These are phyloP conservation scores for Pseudogymnoascus sp. DNA, from an alignment of 2,329 filamentous ascomycete species.

Conservation along the genomic window DNA sequence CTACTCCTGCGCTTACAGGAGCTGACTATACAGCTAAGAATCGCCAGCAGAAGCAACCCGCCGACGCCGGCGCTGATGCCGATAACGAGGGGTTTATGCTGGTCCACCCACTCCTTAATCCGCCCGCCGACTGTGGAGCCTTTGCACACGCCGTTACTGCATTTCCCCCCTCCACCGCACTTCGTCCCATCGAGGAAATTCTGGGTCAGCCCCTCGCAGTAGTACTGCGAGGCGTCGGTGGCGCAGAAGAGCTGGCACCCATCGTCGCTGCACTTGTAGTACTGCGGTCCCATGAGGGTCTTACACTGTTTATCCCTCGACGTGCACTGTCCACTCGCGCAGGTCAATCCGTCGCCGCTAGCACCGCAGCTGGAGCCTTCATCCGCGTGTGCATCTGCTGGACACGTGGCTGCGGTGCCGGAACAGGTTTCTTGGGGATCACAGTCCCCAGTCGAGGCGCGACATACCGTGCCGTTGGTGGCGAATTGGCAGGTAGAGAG, in stretches of 20 bases:
- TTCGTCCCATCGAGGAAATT: slow-evolving; percentile 90
- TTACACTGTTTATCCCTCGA: slow-evolving; percentile 85
- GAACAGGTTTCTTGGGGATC: slow-evolving; percentile 81
- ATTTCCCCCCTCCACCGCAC: slow-evolving; percentile 74
- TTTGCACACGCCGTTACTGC: slow-evolving; percentile 69
- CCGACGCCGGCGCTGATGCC: slow-evolving; percentile 68
- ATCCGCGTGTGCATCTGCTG: slow-evolving; percentile 59
- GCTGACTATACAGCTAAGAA: slow-evolving; percentile 60
- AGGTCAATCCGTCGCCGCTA: slow-evolving; percentile 52
- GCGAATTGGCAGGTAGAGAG: slow-evolving; percentile 60
- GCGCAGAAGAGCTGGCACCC: slow-evolving; percentile 74
- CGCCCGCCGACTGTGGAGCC: slow-evolving; percentile 64
- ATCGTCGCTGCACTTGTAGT: slow-evolving; percentile 66
- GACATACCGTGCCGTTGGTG: slow-evolving; percentile 65
- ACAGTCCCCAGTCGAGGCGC: slow-evolving; percentile 70
- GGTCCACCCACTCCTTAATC: slow-evolving; percentile 67
- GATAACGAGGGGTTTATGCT: slow-evolving; percentile 77
- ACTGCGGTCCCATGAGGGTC: slow-evolving; percentile 73
- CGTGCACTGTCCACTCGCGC: slow-evolving; percentile 91
- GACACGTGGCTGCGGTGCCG: slow-evolving; percentile 67
- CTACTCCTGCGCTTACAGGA: slow-evolving; percentile 42
- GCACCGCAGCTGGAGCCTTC: slow-evolving; percentile 69
- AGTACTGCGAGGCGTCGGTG: slow-evolving; percentile 44
- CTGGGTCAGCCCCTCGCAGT: slow-evolving; percentile 73
- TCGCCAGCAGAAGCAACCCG: slow-evolving; percentile 60